phyloP scores from a whole-genome alignment of 495 filamentous ascomycete species.

The Xylaria flabelliformis region DNA sequence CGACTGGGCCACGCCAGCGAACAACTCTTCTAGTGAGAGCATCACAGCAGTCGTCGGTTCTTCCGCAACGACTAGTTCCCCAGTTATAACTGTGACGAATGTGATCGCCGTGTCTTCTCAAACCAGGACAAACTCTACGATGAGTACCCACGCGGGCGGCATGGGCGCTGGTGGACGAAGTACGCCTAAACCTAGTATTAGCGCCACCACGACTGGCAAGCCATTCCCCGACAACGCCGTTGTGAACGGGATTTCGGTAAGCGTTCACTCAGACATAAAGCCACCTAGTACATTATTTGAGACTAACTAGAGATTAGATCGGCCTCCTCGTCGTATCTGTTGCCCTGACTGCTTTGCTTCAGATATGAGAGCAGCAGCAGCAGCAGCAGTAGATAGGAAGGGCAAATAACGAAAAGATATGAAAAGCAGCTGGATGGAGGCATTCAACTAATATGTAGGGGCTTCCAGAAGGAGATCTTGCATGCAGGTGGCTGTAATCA shows the following conservation, averaged over 20 bases:
- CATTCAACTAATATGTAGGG: neutral
- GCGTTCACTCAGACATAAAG: conserved; percentile 12
- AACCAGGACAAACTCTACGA: conserved; percentile 6
- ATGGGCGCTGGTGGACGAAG: conserved; percentile 26
- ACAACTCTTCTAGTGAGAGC: conserved; percentile 6
- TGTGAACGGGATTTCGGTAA: conserved; percentile 33
- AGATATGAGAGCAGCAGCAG: conserved; percentile 29
- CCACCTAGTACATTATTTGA: neutral
- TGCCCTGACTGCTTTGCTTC: conserved; percentile 29
- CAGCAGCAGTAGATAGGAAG: neutral
- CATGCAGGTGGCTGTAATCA: neutral
- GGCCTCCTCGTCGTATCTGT: conserved; percentile 32
- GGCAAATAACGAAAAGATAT: neutral
- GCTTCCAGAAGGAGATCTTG: neutral
- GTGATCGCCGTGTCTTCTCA: conserved; percentile 23
- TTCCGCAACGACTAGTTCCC: conserved; percentile 6
- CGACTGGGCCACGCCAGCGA: neutral
- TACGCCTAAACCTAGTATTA: conserved; percentile 16
- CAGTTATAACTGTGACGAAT: neutral
- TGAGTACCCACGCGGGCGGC: conserved; percentile 16
- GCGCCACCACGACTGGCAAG: conserved; percentile 21
- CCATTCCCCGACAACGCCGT: conserved; percentile 24
- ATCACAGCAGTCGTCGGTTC: conserved; percentile 23
- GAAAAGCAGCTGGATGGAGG: neutral
- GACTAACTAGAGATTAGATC: conserved; percentile 30